Conservation (phyloP, 2,329 filamentous ascomycete species). For the Penicillium verrucosum region DNA sequence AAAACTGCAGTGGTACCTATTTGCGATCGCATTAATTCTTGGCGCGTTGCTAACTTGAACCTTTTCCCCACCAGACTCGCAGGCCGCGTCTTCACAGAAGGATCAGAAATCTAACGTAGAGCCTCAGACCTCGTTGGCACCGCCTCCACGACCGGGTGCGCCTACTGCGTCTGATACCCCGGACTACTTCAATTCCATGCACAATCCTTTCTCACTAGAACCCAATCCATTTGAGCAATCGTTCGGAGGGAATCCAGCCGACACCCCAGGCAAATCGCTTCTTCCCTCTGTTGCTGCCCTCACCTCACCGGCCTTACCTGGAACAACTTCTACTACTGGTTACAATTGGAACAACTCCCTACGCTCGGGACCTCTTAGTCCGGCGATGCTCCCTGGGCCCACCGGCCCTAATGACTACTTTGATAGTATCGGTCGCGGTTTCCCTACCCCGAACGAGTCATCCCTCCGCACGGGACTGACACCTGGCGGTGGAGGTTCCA, state of each 20-base stretch:
- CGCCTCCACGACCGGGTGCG: conserved; percentile 59
- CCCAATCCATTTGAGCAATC: conserved; percentile 97
- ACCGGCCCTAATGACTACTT: conserved; percentile 77
- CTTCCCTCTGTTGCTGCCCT: conserved; percentile 86
- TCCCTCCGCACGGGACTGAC: conserved; percentile 87
- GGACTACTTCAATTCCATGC: conserved; percentile 66
- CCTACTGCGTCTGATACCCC: conserved; percentile 57
- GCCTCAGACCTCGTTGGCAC: conserved; percentile 63
- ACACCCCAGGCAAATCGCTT: conserved; percentile 78
- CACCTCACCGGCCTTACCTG: conserved; percentile 83
- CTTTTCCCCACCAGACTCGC: conserved; percentile 25
- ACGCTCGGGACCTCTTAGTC: conserved; percentile 87
- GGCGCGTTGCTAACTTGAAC: conserved; percentile 23
- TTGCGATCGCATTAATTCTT: conserved; percentile 13
- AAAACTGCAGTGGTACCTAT: conserved; percentile 22
- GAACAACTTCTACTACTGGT: conserved; percentile 64
- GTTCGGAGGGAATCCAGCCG: conserved; percentile 64
- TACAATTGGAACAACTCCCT: conserved; percentile 85
- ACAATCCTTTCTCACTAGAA: conserved; percentile 60
- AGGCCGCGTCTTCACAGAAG: conserved; percentile 32
- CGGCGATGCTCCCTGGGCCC: conserved; percentile 91
- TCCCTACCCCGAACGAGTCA: conserved; percentile 95
- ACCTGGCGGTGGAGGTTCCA: conserved; percentile 90
- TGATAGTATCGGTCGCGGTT: conserved; percentile 76
- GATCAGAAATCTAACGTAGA: conserved; percentile 51